Evolutionary conservation across 768 basidiomycete genomes (phyloP).

Genomic region (Pleurotus citrinopileatus): DNA sequence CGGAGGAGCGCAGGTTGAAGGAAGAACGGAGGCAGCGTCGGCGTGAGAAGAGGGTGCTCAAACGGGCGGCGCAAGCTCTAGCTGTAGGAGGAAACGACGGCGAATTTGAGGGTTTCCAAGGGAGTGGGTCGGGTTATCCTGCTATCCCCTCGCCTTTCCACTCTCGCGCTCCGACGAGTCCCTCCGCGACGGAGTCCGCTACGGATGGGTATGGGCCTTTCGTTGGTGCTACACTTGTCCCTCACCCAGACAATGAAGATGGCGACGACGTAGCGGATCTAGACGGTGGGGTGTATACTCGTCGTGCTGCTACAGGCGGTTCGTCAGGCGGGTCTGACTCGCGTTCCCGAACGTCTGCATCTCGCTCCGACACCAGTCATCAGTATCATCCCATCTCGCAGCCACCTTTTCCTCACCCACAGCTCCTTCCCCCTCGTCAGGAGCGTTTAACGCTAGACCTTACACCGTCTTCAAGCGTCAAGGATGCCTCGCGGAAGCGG

Average conservation of each 20-base stretch:
- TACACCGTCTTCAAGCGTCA: conserved; percentile 9
- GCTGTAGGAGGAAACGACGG: conserved; percentile 31
- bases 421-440: neutral
- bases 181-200: conserved; percentile 7
- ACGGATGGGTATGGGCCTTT: conserved; percentile 19
- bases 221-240: neutral
- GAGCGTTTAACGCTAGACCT: conserved; percentile 19
- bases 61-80: conserved; percentile 35
- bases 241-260: conserved; percentile 27
- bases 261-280: conserved; percentile 57
- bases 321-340: conserved; percentile 52
- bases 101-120: conserved; percentile 68
- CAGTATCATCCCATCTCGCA: conserved; percentile 5
- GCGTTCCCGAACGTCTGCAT: conserved; percentile 58
- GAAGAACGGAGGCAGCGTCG: conserved; percentile 46
- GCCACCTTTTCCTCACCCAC: neutral
- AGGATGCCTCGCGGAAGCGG: conserved; percentile 11
- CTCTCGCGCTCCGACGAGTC: conserved; percentile 12
- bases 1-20: conserved; percentile 37
- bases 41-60: conserved; percentile 43
- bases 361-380: conserved; percentile 19
- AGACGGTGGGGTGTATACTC: conserved; percentile 53
- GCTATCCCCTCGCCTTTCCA: conserved; percentile 18
- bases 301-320: conserved; percentile 27
- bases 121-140: conserved; percentile 33